phyloP scores from a whole-genome alignment of 202 grass and related monocot species.

The Eragrostis tef region DNA sequence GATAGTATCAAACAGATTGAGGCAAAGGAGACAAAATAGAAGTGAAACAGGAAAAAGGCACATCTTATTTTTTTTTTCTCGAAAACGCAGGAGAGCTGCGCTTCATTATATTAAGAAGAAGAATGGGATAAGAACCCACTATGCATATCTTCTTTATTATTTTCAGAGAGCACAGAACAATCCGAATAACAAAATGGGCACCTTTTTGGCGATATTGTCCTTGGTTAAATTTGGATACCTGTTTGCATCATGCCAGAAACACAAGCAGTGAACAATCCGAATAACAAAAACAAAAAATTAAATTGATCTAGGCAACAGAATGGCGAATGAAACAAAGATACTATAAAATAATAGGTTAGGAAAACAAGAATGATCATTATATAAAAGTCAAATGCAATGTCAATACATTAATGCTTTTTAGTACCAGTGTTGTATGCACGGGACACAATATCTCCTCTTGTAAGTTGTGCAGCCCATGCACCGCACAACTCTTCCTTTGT shows the following conservation, averaged over 20 bases:
- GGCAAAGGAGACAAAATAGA: not conserved
- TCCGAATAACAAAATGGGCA: conserved; percentile 76
- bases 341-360: too few relatives aligned
- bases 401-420: not conserved
- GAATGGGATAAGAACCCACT: too few relatives aligned
- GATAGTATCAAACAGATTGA: not conserved
- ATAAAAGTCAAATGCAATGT: too few relatives aligned
- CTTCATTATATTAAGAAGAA: too few relatives aligned
- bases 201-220: conserved; percentile 50
- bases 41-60: not conserved
- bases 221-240: conserved; percentile 85
- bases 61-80: too few relatives aligned
- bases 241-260: conserved; percentile 12
- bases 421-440: conserved; percentile 69
- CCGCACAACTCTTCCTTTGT: conserved; percentile 61
- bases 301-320: too few relatives aligned
- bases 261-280: not conserved
- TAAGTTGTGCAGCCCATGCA: conserved; percentile 39
- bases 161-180: conserved; percentile 45
- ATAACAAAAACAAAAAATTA: too few relatives aligned
- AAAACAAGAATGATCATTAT: too few relatives aligned
- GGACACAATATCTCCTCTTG: conserved; percentile 58
- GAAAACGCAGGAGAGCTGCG: too few relatives aligned
- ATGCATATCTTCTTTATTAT: conserved; percentile 24
- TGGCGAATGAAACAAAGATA: too few relatives aligned